These are phyloP conservation scores for Dipteronia dyeriana DNA, from an alignment of 345 rosid species.

Conservation along the genomic window DNA sequence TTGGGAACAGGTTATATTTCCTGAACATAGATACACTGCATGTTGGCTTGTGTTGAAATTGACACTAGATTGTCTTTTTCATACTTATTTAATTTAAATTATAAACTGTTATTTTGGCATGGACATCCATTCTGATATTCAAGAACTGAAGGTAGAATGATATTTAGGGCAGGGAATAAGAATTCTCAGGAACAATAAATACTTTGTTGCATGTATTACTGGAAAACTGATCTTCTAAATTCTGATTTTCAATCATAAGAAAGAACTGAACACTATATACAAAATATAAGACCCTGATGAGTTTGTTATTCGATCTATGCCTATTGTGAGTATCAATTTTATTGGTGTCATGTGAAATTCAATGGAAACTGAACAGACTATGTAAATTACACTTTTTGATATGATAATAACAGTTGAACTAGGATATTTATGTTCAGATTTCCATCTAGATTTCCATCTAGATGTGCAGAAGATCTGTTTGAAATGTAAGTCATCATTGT, in stretches of 20 bases:
- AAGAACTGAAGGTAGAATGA: background rate
- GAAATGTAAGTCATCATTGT: background rate
- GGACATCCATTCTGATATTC: background rate
- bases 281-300: background rate
- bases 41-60: slow-evolving; percentile 16
- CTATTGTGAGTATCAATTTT: background rate
- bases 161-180: background rate
- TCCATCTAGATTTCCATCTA: background rate
- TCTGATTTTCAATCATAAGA: background rate
- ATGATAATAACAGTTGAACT: background rate
- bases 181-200: background rate
- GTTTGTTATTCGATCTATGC: background rate
- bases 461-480: background rate
- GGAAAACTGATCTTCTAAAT: background rate
- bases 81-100: background rate
- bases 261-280: background rate
- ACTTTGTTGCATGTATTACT: background rate
- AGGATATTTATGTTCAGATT: background rate
- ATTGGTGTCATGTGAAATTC: background rate
- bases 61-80: slow-evolving; percentile 5
- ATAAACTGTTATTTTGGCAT: background rate
- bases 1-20: slow-evolving; percentile 85
- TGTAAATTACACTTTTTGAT: background rate
- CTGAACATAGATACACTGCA: slow-evolving; percentile 6
- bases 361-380: background rate